A percentile compares a stretch with the other conserved stretches of the same genome.
Evolutionary conservation across 768 basidiomycete genomes (phyloP).

Genomic region (Brasilioporus rufonigricans): DNA sequence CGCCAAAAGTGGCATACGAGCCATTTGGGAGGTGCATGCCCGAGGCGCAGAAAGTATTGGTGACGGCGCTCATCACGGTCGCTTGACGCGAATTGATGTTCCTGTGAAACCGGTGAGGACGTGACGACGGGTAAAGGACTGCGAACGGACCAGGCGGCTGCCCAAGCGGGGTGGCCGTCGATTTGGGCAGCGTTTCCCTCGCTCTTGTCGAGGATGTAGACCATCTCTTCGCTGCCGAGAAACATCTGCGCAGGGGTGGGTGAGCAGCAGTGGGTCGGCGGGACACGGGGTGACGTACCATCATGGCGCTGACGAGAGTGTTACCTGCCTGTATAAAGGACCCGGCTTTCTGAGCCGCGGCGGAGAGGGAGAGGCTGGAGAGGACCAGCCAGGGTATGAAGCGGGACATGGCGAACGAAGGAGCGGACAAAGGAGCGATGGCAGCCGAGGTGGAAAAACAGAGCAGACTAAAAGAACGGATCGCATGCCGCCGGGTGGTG

Average conservation of each 20-base stretch:
- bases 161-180: conserved; percentile 73
- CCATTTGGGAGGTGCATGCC: conserved; percentile 81
- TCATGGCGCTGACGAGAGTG: conserved; percentile 50
- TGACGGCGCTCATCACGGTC: conserved; percentile 39
- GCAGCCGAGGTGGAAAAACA: neutral
- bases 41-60: conserved; percentile 77
- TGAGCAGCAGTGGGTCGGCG: neutral
- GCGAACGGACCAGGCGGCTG: conserved; percentile 51
- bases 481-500: neutral
- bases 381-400: conserved; percentile 8
- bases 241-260: conserved; percentile 53
- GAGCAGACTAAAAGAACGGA: neutral
- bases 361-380: conserved; percentile 1
- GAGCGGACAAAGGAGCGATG: conserved; percentile 5
- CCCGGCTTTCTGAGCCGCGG: conserved; percentile 14
- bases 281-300: conserved; percentile 34
- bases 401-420: conserved; percentile 2
- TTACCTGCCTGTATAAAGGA: conserved; percentile 20
- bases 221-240: conserved; percentile 71
- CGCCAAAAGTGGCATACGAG: conserved; percentile 70
- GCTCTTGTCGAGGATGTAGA: conserved; percentile 89
- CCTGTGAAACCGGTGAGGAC: conserved; percentile 2
- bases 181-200: conserved; percentile 69
- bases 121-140: neutral
- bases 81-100: conserved; percentile 20